phyloP scores from a whole-genome alignment of 2,329 filamentous ascomycete genomes.

The Colletotrichum orbiculare region DNA sequence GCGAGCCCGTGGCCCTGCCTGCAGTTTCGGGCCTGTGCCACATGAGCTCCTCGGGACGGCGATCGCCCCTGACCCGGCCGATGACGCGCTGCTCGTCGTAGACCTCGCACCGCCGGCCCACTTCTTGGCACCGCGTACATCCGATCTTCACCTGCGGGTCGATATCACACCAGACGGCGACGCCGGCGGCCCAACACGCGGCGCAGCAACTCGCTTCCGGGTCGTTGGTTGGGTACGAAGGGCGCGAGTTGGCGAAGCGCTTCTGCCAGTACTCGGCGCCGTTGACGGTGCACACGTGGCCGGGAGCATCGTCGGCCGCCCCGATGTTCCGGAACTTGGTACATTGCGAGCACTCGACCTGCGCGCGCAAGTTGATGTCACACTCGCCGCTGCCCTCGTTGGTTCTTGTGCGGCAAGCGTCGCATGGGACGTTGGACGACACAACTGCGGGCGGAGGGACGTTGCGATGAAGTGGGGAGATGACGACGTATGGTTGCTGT shows the following conservation, averaged over 20 bases:
- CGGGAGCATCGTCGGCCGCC: slow-evolving; percentile 24
- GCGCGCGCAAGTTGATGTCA: slow-evolving; percentile 26
- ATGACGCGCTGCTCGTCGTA: slow-evolving; percentile 11
- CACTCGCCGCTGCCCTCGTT: slow-evolving; percentile 11
- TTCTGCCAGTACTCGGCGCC: slow-evolving; percentile 28
- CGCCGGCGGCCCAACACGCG: slow-evolving; percentile 6
- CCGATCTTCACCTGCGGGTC: slow-evolving; percentile 31
- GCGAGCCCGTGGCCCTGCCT: slow-evolving; percentile 13
- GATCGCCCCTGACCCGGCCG: neutral
- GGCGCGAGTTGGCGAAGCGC: slow-evolving; percentile 31
- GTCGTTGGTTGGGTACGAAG: slow-evolving; percentile 18
- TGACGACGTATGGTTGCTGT: neutral
- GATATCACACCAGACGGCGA: slow-evolving; percentile 26
- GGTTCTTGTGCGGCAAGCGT: slow-evolving; percentile 19
- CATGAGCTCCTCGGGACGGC: slow-evolving; percentile 13
- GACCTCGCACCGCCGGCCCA: slow-evolving; percentile 10
- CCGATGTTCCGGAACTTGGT: slow-evolving; percentile 22
- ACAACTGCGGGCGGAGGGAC: neutral
- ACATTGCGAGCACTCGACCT: slow-evolving; percentile 36
- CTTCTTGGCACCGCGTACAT: slow-evolving; percentile 21
- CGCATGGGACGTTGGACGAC: slow-evolving; percentile 16
- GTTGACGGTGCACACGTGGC: slow-evolving; percentile 27
- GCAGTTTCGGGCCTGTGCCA: slow-evolving; percentile 31
- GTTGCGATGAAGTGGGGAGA: slow-evolving; percentile 4
- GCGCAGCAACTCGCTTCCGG: slow-evolving; percentile 22